Base-by-base conservation (phyloP, 2,329 filamentous ascomycete species). In the Epichloe hybrida region DNA sequence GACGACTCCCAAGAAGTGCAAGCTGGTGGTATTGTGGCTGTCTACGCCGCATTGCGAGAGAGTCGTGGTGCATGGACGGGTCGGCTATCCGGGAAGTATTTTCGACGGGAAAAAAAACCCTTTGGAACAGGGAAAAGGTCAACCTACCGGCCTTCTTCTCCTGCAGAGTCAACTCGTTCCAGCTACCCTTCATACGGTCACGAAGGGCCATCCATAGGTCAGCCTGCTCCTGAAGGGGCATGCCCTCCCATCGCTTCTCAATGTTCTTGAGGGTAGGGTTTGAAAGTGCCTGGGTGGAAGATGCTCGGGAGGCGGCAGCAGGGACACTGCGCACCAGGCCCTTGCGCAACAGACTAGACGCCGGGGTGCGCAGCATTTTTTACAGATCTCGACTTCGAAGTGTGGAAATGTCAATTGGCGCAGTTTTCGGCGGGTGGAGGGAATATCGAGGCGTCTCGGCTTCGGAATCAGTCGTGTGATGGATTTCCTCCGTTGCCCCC, bases 181-280 rank as follows among this genome's bases (percentile, higher is more conserved):
- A 98, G 77, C 88, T 89, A 63, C 80, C 83, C 86, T 95, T 96
- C 93, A 98, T 98, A 67, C 93, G 86, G 75, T 98, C 93, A 72
- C 93, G 83, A 71, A 98, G 78, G 62, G 86, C 78, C 93, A 98
- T 98, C 93, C 93, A 98, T 63, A 98, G 77, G 68, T 98, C 93
- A 60, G 93, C 93, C 82, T 98, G 93, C 81, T 98, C 93, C 79
- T 95, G 89, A 58, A 93, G 88, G 53, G 91, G 90, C 87, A 97
- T 90, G 57, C 77, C 81, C 77, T 98, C 93, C 93, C 93, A 98
- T 77, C 93, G 81, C 84, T 95, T 96, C 83, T 98, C 93, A 67
- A 98, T 97, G 74, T 95, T 89, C 72, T 88, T 87, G 65, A 98
- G 81, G 53, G 88, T 96, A 61, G 94, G 93, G 77, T 96, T 97